Conservation (phyloP, 192 early-diverging fungal genomes). For the Jimgerdemannia lactiflua region DNA sequence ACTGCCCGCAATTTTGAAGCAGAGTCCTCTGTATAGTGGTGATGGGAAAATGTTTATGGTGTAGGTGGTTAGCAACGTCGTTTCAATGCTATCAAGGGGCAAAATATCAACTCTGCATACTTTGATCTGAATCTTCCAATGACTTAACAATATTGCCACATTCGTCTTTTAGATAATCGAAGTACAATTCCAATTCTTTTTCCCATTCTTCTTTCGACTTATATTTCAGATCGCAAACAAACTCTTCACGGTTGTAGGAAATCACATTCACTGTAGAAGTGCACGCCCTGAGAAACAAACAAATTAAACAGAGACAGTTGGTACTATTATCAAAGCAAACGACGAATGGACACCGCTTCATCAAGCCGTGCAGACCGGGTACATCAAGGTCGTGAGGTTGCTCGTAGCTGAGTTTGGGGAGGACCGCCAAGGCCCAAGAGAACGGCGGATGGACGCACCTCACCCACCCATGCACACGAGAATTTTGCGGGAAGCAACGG, state of each 20-base stretch:
- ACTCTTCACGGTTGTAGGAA: background rate
- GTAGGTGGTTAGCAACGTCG: no score
- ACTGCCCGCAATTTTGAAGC: background rate
- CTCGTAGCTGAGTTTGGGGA: no score
- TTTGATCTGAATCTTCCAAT: background rate
- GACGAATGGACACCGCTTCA: no score
- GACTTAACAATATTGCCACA: background rate
- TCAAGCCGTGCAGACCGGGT: no score
- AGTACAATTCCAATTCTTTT: background rate
- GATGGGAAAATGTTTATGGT: background rate
- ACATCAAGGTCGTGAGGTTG: no score
- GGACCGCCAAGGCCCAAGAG: no score
- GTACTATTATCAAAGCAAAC: no score
- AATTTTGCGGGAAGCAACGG: no score
- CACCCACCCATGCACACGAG: no score
- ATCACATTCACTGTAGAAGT: background rate
- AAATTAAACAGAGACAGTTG: no score
- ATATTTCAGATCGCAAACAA: background rate
- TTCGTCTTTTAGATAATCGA: background rate
- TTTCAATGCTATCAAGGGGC: no score
- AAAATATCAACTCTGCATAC: background rate
- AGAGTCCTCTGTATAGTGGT: background rate
- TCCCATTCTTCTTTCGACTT: background rate
- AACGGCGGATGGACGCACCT: no score
- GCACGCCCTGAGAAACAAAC: background rate